Percentiles rank a stretch among this genome's conserved stretches.
These are phyloP conservation scores for Inga oerstediana DNA, from an alignment of 306 rosid genomes.

Conservation along the genomic window DNA sequence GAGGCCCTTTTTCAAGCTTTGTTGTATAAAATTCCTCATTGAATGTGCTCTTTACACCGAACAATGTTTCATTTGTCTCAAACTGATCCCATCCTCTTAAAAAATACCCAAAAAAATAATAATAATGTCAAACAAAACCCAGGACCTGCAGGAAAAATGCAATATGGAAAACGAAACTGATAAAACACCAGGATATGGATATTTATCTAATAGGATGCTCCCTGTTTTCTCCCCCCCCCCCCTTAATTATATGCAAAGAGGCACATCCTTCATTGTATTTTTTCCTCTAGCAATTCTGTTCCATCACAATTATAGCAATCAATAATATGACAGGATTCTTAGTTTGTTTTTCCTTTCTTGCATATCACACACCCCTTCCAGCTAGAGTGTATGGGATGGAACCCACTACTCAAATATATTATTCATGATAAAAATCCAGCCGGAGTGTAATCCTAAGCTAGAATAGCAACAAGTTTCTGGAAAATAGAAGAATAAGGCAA, in stretches of 20 bases:
- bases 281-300: background rate
- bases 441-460: background rate
- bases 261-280: background rate
- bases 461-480: background rate
- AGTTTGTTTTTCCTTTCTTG: background rate
- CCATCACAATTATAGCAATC: background rate
- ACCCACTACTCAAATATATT: background rate
- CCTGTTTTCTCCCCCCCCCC: background rate
- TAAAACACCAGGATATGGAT: slow-evolving; percentile 15
- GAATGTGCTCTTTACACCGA: slow-evolving; percentile 94
- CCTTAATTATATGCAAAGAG: background rate
- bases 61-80: slow-evolving; percentile 77
- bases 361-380: background rate
- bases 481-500: background rate
- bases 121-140: slow-evolving; percentile 20
- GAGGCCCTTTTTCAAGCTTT: slow-evolving; percentile 91
- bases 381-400: background rate
- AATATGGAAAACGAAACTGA: slow-evolving; percentile 7
- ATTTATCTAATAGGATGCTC: background rate
- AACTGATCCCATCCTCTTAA: slow-evolving; percentile 93
- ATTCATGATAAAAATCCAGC: background rate
- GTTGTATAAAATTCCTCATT: slow-evolving; percentile 91
- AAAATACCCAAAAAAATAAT: slow-evolving; percentile 2
- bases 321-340: background rate
- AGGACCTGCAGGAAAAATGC: slow-evolving; percentile 3